Base-by-base conservation (phyloP, 1,284 basidiomycete genomes). In the Stygiomarasmius scandens region DNA sequence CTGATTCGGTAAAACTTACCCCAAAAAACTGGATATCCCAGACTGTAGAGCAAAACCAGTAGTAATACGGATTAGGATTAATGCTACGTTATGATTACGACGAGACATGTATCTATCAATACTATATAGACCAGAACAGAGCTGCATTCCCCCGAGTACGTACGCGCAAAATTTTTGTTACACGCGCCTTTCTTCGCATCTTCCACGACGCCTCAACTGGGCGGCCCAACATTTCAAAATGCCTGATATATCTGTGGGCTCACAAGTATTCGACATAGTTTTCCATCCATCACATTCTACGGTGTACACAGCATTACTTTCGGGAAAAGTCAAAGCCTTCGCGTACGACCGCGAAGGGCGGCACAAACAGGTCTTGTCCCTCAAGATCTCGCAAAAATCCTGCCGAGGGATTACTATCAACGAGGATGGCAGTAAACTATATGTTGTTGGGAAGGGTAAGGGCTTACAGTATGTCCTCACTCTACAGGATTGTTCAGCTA, bases 191-290 rank as follows among this genome's bases (percentile, higher is more conserved):
- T 44, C 43, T 44, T 22, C 34, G 38, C 23, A 27, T 49, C 38
- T 49, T 29, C 48, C n/a, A n/a, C n/a, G n/a, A n/a, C n/a, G n/a
- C n/a, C n/a, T n/a, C n/a, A n/a, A n/a, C n/a, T n/a, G n/a, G n/a
- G n/a, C n/a, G 57, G 44, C 51, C 59, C 56, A 52, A 43, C 47
- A 10, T 50, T 19, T 61, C 1, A 62, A 60, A 43, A 90, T 90
- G 90, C 85, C 90, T 52, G 86, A 90, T 73, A 86, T 93, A 52
- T 75, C 79, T 25, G 80, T 89, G 44, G 85, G 85, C 51, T 83
- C 85, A 22, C 91, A 97, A 72, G 86, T 95, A 36, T 96, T 97
- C 70, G 95, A 97, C 75, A 78, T 97, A 47, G 83, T 80, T 1
- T 97, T 97, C 69, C 93, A 96, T 66, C 95, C 95, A 0, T 77